These are phyloP conservation scores for Fragaria vesca DNA, from an alignment of 306 rosid species.

Conservation along the genomic window DNA sequence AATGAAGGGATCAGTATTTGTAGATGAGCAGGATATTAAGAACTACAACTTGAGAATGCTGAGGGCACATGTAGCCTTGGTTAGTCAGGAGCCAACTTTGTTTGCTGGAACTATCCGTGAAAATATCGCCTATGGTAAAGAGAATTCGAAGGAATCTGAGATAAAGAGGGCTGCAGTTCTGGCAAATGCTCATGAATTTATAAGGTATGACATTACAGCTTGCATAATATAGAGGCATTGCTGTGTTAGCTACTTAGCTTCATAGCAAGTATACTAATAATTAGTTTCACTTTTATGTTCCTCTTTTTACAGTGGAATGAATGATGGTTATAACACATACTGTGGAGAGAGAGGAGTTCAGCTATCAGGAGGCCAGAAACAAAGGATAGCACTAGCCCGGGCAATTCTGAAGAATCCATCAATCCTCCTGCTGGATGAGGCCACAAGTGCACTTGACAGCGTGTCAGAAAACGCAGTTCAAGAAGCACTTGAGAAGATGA, in stretches of 20 bases:
- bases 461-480: conserved; percentile 68
- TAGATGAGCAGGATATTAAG: conserved; percentile 81
- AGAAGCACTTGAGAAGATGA: conserved; percentile 82
- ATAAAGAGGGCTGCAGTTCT: conserved; percentile 71
- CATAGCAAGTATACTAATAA: background rate
- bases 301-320: conserved; percentile 60
- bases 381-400: conserved; percentile 79
- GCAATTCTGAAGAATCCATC: conserved; percentile 79
- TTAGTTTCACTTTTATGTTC: background rate
- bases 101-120: conserved; percentile 73
- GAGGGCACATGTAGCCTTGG: conserved; percentile 82
- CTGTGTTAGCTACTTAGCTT: background rate
- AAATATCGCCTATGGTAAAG: conserved; percentile 77
- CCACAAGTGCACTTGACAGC: conserved; percentile 92
- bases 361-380: conserved; percentile 92
- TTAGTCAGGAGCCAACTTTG: conserved; percentile 80
- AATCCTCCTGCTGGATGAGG: conserved; percentile 81
- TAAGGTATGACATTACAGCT: conserved; percentile 48
- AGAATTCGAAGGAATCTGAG: conserved; percentile 67
- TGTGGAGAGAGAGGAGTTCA: conserved; percentile 94
- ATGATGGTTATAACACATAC: conserved; percentile 67
- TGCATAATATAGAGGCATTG: background rate
- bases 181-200: conserved; percentile 93
- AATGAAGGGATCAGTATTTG: conserved; percentile 52
- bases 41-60: conserved; percentile 58